phyloP scores from a whole-genome alignment of 148 eudicot genomes.

The Salicornia ramosissima region DNA sequence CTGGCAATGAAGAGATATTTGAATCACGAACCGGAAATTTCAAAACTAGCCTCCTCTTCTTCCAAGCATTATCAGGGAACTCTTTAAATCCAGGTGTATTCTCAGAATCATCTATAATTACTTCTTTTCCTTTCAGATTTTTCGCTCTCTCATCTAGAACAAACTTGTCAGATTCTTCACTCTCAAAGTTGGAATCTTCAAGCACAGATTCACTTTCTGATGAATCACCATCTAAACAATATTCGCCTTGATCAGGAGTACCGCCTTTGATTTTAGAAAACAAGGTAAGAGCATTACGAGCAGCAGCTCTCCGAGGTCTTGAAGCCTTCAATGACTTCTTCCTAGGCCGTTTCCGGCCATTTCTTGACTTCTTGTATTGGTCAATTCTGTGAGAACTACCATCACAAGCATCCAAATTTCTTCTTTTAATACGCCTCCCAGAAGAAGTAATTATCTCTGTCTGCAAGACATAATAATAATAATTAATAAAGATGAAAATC shows the following conservation, averaged over 20 bases:
- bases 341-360: constrained; percentile 41
- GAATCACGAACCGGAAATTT: constrained; percentile 62
- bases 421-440: constrained; percentile 97
- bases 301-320: constrained; percentile 94
- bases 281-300: constrained; percentile 80
- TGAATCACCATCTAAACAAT: constrained; percentile 42
- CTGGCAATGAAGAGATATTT: constrained; percentile 27
- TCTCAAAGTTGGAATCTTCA: constrained; percentile 51
- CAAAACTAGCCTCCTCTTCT: constrained; percentile 52
- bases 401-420: constrained; percentile 62
- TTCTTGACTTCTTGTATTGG: constrained; percentile 43
- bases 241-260: constrained; percentile 46
- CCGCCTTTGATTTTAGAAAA: constrained; percentile 77
- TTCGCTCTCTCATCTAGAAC: constrained; percentile 33
- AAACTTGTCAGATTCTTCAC: constrained; percentile 70
- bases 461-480: constrained; percentile 31
- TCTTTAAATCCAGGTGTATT: constrained; percentile 34
- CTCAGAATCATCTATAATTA: constrained; percentile 48
- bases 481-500: not conserved
- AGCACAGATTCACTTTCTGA: constrained; percentile 75
- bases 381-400: constrained; percentile 37
- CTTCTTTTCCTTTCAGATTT: constrained; percentile 68
- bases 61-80: constrained; percentile 40
- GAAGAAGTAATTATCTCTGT: constrained; percentile 78
- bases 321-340: constrained; percentile 60